Percentiles rank a stretch among this genome's conserved stretches.
These are phyloP conservation scores for Rhynchospora tenuis DNA, from an alignment of 176 grass and related monocot genomes.

Conservation along the genomic window DNA sequence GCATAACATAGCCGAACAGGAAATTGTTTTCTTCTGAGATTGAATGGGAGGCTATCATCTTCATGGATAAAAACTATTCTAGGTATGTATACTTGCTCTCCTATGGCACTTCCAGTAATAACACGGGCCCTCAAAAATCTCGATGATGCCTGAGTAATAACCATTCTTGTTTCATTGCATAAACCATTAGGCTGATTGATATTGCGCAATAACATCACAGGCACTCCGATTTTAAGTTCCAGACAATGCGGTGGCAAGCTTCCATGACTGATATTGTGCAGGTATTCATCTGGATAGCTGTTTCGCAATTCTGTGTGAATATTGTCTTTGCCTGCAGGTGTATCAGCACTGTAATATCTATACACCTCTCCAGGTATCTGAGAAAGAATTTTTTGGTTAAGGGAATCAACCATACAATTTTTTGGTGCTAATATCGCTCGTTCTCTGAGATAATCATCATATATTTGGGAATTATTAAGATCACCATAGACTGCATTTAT, in stretches of 20 bases:
- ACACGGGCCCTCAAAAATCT: conserved; percentile 16
- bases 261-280: background rate
- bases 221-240: too few relatives aligned
- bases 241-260: too few relatives aligned
- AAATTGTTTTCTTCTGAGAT: background rate
- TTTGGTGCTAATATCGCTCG: background rate
- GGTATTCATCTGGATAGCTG: conserved; percentile 15
- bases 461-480: background rate
- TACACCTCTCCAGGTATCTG: background rate
- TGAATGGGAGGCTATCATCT: conserved; percentile 9
- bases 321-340: background rate
- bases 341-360: conserved; percentile 18
- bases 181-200: background rate
- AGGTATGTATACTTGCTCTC: background rate
- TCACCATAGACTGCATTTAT: background rate
- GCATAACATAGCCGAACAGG: background rate
- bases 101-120: conserved; percentile 4
- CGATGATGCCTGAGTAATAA: background rate
- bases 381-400: background rate
- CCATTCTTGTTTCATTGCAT: conserved; percentile 15
- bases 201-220: background rate
- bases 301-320: background rate
- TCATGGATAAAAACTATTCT: background rate
- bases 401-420: conserved; percentile 11
- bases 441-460: background rate